A percentile compares a stretch with the other conserved stretches of the same genome.
phyloP scores from a whole-genome alignment of 441 rosid species.

The Raphanus hybrid region DNA sequence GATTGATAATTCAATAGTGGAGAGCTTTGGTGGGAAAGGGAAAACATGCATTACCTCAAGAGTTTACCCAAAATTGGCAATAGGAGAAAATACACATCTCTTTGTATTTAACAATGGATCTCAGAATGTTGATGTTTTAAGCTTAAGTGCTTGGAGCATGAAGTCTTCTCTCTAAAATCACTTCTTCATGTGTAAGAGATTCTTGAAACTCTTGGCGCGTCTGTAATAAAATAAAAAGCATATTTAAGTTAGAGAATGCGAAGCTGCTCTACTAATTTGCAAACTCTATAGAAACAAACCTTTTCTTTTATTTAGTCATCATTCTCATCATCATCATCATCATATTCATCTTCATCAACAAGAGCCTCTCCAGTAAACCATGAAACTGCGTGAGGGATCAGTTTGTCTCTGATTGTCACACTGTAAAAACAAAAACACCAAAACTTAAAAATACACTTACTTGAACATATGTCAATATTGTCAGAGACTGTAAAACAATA shows the following conservation, averaged over 20 bases:
- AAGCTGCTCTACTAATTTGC: slow-evolving; percentile 10
- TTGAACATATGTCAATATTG: neutral
- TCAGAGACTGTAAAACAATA: slow-evolving; percentile 16
- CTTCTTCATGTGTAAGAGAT: neutral
- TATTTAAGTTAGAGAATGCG: slow-evolving; percentile 13
- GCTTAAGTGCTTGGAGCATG: slow-evolving; percentile 74
- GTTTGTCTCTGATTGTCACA: slow-evolving; percentile 41
- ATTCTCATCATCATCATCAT: slow-evolving; percentile 15
- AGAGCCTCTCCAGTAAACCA: slow-evolving; percentile 50
- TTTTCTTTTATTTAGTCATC: slow-evolving; percentile 21
- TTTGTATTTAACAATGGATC: slow-evolving; percentile 72
- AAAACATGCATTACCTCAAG: slow-evolving; percentile 72
- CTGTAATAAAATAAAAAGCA: neutral
- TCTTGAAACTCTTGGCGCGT: no score
- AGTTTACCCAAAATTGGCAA: slow-evolving; percentile 67
- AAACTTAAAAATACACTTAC: neutral
- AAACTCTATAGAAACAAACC: slow-evolving; percentile 8
- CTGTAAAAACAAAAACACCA: slow-evolving; percentile 12
- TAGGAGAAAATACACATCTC: slow-evolving; percentile 45
- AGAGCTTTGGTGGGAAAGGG: slow-evolving; percentile 82
- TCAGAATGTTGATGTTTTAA: slow-evolving; percentile 47
- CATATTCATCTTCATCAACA: slow-evolving; percentile 33
- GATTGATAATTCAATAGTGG: slow-evolving; percentile 80
- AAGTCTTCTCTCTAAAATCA: slow-evolving; percentile 38
- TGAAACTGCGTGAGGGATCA: slow-evolving; percentile 45